phyloP scores from a whole-genome alignment of 2,329 filamentous ascomycete genomes.

The Trichoderma simmonsii region DNA sequence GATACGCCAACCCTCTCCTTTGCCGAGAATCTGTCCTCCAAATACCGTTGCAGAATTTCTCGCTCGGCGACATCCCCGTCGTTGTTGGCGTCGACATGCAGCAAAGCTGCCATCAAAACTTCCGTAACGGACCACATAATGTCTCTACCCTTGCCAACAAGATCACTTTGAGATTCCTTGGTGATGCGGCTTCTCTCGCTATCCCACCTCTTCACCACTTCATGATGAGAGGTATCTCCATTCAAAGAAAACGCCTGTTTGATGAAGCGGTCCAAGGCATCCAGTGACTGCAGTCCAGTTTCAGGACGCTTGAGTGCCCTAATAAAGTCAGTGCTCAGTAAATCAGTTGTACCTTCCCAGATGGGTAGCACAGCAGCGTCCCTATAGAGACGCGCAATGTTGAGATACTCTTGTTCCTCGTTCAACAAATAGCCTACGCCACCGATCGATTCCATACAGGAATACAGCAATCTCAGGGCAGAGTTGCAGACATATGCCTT shows the following conservation, averaged over 20 bases:
- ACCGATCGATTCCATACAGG: constrained; percentile 62
- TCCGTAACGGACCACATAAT: background rate
- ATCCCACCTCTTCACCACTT: background rate
- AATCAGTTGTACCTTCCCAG: constrained; percentile 71
- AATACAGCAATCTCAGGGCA: constrained; percentile 49
- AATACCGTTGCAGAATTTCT: constrained; percentile 41
- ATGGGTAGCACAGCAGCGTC: constrained; percentile 63
- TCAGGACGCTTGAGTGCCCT: constrained; percentile 46
- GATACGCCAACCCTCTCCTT: constrained; percentile 22
- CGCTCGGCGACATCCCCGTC: constrained; percentile 36
- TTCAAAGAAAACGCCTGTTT: constrained; percentile 24
- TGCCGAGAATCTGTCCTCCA: constrained; percentile 29
- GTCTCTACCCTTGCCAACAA: background rate
- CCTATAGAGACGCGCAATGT: constrained; percentile 63
- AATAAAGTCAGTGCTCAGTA: constrained; percentile 55
- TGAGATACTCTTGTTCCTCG: constrained; percentile 59
- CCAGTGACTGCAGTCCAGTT: constrained; percentile 35
- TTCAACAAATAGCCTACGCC: constrained; percentile 66
- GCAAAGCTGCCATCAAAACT: background rate
- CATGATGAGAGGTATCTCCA: constrained; percentile 23
- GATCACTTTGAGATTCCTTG: background rate
- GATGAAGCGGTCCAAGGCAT: constrained; percentile 44
- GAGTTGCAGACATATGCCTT: constrained; percentile 57
- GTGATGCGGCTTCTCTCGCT: background rate
- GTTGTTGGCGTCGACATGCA: constrained; percentile 35